A percentile compares a stretch with the other conserved stretches of the same genome.
Conservation (phyloP, 1,284 basidiomycete species). For the Entoloma clypeatum region DNA sequence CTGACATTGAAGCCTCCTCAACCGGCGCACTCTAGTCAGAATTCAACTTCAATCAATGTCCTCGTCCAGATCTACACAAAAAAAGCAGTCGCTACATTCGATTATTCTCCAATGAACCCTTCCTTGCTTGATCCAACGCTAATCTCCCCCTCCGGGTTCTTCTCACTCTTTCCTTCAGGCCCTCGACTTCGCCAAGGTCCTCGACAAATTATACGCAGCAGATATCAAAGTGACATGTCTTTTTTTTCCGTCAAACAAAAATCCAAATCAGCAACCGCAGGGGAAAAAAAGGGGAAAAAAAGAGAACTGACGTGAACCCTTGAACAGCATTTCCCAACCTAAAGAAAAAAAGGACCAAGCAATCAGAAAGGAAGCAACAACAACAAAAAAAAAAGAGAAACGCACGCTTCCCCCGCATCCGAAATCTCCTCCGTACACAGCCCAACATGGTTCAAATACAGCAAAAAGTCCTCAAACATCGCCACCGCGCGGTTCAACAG, state of each 20-base stretch:
- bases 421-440: slow-evolving; percentile 85
- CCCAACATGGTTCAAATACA: slow-evolving; percentile 84
- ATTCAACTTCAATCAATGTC: no score
- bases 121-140: no score
- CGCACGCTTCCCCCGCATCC: slow-evolving; percentile 71
- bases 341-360: not conserved
- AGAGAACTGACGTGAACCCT: slow-evolving; percentile 70
- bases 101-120: no score
- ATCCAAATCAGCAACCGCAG: slow-evolving; percentile 5
- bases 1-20: no score
- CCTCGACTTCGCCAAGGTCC: slow-evolving; percentile 40
- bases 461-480: slow-evolving; percentile 83
- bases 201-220: slow-evolving; percentile 76
- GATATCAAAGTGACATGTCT: slow-evolving; percentile 82
- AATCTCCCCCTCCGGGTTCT: no score
- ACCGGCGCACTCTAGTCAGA: no score
- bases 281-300: slow-evolving; percentile 1
- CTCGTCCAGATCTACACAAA: no score
- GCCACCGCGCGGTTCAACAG: slow-evolving; percentile 67
- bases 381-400: slow-evolving; percentile 10
- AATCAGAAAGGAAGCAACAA: not conserved
- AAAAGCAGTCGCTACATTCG: no score
- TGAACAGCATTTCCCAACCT: slow-evolving; percentile 83
- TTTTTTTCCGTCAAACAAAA: slow-evolving; percentile 3
- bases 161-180: no score